Percentiles rank a stretch among this genome's conserved stretches.
These are phyloP conservation scores for Candida nanaspora DNA, from an alignment of 805 yeast genomes.

Conservation along the genomic window DNA sequence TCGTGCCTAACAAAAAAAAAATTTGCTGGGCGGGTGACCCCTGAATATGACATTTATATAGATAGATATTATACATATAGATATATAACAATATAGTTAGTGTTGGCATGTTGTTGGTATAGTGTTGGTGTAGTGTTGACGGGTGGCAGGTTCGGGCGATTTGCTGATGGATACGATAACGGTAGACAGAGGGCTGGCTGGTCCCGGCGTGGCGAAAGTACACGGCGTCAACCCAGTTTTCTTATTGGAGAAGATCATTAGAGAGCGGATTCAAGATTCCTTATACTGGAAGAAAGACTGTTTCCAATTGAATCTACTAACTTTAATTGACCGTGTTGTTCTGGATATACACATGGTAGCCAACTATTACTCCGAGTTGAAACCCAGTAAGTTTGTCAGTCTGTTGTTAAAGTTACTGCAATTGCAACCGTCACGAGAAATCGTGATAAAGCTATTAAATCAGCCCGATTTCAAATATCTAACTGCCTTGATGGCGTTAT, in stretches of 20 bases:
- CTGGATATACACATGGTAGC: conserved; percentile 42
- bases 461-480: conserved; percentile 76
- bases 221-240: conserved; percentile 42
- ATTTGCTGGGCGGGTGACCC: too few species aligned
- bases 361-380: conserved; percentile 32
- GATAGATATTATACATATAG: too few species aligned
- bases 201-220: conserved; percentile 12
- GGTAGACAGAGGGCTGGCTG: conserved; percentile 29
- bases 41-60: too few species aligned
- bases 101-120: too few species aligned
- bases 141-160: too few species aligned
- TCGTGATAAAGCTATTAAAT: conserved; percentile 43
- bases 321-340: conserved; percentile 41
- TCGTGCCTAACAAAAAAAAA: too few species aligned
- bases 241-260: conserved; percentile 50
- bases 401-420: conserved; percentile 72
- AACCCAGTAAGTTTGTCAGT: conserved; percentile 71
- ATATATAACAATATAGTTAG: too few species aligned
- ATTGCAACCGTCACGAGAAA: conserved; percentile 57
- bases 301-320: conserved; percentile 33
- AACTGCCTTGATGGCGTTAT: conserved; percentile 62
- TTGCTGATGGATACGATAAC: conserved; percentile 2
- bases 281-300: conserved; percentile 54
- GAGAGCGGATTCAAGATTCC: conserved; percentile 50
- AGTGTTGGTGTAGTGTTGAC: too few species aligned